Evolutionary conservation across 2,329 filamentous ascomycete species (phyloP), one percentile per base, ranked within the genome.

Genomic region (Massarina eburnea): DNA sequence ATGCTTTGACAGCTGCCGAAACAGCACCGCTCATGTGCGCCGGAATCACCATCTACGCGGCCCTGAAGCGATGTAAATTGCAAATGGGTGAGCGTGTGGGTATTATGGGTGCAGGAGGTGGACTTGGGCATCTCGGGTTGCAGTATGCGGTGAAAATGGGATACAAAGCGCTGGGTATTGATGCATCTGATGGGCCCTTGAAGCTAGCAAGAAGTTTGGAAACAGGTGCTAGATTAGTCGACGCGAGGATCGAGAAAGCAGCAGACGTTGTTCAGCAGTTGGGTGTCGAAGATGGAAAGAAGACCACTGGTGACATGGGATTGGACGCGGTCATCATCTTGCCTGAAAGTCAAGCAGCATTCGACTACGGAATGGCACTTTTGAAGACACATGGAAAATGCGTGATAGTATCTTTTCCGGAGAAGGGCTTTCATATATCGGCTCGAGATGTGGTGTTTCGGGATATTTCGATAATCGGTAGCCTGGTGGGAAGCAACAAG

Each of bases 361-460:
- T 78, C 50, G 74, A 78, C 46, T 77, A 75, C 41, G 75, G 73
- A 7, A 66, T 76, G 57, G 54, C 55, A 3, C 57, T 78, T 5
- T 50, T 78, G 17, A 70, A 69, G 37, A 73, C 72, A 37, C 74
- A 76, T 41, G 73, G 73, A 0, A 72, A 57, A n/a, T 75, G 73
- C 48, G 70, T 77, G 5, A 57, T 76, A 0, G 74, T 78, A 1
- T 76, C 73, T 0, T 77, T 77, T 55, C 74, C 74, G 0, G 68
- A 73, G 36, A 57, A 65, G 9, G 73, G 72, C 1, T 76, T 76
- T 45, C 68, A 72, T 17, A 46, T 76, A n/a, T 71, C 70, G 1
- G 65, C 72, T 2, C 49, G 64, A 12, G 73, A 76, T 48, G 46
- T 76, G 1, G 73, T 76, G 1, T 76, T 75, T 40, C 57, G 73